Percentiles rank a stretch among this genome's conserved stretches.
Evolutionary conservation across 345 rosid species (phyloP).

Genomic region (Sapria himalayana): DNA sequence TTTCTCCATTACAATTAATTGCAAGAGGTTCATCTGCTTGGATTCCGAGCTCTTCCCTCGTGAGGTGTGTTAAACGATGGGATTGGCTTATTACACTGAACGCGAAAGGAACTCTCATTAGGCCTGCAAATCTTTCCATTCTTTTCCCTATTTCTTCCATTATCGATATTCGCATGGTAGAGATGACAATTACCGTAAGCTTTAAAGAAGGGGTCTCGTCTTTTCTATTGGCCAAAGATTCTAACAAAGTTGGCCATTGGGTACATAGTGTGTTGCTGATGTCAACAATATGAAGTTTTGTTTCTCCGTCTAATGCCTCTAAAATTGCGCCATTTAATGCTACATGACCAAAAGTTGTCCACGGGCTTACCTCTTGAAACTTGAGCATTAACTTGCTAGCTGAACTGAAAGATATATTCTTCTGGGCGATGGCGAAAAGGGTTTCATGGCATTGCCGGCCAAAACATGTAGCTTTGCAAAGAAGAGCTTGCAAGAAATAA

Average conservation of each 20-base stretch:
- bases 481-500: slow-evolving; percentile 77
- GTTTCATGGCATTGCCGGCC: slow-evolving; percentile 52
- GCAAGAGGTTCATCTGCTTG: slow-evolving; percentile 62
- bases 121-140: slow-evolving; percentile 89
- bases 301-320: slow-evolving; percentile 79
- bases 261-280: slow-evolving; percentile 84
- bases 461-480: slow-evolving; percentile 63
- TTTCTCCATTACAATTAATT: slow-evolving; percentile 43
- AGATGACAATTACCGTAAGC: slow-evolving; percentile 45
- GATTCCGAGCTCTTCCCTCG: slow-evolving; percentile 28
- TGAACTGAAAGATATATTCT: slow-evolving; percentile 57
- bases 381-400: slow-evolving; percentile 57
- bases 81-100: slow-evolving; percentile 59
- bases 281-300: slow-evolving; percentile 62
- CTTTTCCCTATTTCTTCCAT: slow-evolving; percentile 84
- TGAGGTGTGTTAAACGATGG: slow-evolving; percentile 51
- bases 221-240: slow-evolving; percentile 83
- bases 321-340: slow-evolving; percentile 79
- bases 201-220: slow-evolving; percentile 76
- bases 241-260: slow-evolving; percentile 94
- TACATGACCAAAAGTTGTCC: slow-evolving; percentile 97
- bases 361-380: slow-evolving; percentile 90
- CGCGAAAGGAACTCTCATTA: slow-evolving; percentile 94
- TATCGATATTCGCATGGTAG: slow-evolving; percentile 29
- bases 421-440: slow-evolving; percentile 43